phyloP scores from a whole-genome alignment of 2,329 filamentous ascomycete genomes.

The Apiospora koreana region DNA sequence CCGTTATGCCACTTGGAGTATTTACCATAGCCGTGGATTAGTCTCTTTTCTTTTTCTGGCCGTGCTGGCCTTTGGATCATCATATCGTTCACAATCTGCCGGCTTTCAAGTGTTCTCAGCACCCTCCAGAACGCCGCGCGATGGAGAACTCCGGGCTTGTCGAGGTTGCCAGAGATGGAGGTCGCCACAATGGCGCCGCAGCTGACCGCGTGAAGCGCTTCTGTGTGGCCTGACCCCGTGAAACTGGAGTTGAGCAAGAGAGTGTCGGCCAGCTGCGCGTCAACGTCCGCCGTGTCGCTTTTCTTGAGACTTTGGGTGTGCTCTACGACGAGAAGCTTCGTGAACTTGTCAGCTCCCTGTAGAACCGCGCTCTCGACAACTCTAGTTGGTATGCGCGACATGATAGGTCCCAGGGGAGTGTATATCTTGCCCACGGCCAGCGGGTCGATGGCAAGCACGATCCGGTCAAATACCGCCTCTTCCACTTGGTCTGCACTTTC shows the following conservation, averaged over 20 bases:
- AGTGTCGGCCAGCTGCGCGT: background rate
- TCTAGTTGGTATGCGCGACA: background rate
- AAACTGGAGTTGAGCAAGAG: background rate
- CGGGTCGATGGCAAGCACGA: background rate
- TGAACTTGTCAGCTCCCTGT: background rate
- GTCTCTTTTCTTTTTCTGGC: background rate
- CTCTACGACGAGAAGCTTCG: background rate
- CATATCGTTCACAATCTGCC: conserved; percentile 46
- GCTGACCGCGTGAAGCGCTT: background rate
- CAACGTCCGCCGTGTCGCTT: background rate
- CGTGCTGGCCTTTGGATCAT: conserved; percentile 29
- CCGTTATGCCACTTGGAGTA: conserved; percentile 50
- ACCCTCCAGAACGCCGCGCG: background rate
- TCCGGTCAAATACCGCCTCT: background rate
- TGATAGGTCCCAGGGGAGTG: background rate
- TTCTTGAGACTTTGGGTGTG: background rate
- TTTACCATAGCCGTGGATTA: background rate
- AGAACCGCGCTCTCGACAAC: background rate
- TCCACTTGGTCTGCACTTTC: background rate
- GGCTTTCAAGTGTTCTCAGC: conserved; percentile 46
- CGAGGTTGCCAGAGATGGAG: background rate
- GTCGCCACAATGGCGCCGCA: background rate
- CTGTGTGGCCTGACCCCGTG: background rate
- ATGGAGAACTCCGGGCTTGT: background rate
- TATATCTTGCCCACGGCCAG: background rate